Base-by-base conservation (phyloP, 345 rosid genomes). In the Iberis pinnata region DNA sequence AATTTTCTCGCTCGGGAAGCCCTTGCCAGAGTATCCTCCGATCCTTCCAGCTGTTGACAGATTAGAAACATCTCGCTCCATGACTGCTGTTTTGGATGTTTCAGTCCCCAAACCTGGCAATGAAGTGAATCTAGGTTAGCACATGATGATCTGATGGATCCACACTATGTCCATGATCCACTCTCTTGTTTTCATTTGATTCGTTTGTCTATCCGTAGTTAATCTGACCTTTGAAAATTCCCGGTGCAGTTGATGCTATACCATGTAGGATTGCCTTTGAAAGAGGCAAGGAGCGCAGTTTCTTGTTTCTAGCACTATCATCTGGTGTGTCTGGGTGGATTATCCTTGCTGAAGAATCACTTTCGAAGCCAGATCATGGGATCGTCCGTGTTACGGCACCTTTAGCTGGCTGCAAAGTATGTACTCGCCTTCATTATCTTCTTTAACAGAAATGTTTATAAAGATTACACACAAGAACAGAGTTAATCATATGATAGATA, bases 211-310 rank as follows among this genome's bases (percentile, higher is more conserved):
- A 53, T 27, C 48, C 52, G 44, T 54, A 17, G 5, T 12, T 42
- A 19, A 25, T 29, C 32, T 22, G 2, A 39, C 37, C 17, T 27
- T 53, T 53, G 1, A 46, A 52, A 32, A 39, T 53, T 53, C n/a
- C 24, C 17, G 75, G 56, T 76, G 83, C 85, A 93, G 99, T 75
- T 71, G 88, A 78, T 78, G 82, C 92, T 12, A 70, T 93, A 68
- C 83, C 89, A 20, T 88, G 99, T 70, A 72, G 92, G 74, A 83
- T 88, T 68, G 89, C 97, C 60, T 93, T 93, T 59, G 97, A 88
- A 72, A 83, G 85, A 79, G 95, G 89, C 41, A 88, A 78, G 70
- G 99, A 86, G 48, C 97, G 95, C 0, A 78, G 72, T 49, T 82
- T 92, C 75, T 46, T 40, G 60, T 82, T 88, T 63, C 80, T 86